Evolutionary conservation across 2,329 filamentous ascomycete species (phyloP).

Genomic region (Colletotrichum scovillei): DNA sequence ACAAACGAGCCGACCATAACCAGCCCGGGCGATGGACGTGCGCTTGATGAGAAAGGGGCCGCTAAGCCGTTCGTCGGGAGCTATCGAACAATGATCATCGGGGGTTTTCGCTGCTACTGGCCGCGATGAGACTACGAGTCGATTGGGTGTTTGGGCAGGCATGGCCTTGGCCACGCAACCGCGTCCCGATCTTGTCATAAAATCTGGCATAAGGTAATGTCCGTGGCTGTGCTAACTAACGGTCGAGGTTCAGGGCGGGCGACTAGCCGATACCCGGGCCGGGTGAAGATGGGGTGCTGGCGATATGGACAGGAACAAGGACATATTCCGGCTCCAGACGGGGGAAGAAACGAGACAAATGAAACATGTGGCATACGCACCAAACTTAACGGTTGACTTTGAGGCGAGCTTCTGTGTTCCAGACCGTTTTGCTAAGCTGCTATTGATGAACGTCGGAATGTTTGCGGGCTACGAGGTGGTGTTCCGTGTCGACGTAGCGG

Average conservation of each 20-base stretch:
- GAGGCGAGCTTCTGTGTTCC: neutral
- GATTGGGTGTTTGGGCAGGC: conserved; percentile 25
- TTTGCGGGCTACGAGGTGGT: neutral
- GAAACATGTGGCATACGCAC: neutral
- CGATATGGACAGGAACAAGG: neutral
- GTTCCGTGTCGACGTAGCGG: conserved; percentile 1
- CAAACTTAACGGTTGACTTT: neutral
- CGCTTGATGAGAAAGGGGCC: conserved; percentile 27
- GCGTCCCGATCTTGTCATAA: conserved; percentile 31
- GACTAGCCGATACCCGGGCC: conserved; percentile 3
- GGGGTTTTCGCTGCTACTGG: conserved; percentile 31
- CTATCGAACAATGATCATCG: conserved; percentile 34
- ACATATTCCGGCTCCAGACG: neutral
- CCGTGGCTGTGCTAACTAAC: conserved; percentile 15
- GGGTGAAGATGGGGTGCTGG: neutral
- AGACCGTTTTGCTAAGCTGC: neutral
- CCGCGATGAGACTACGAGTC: conserved; percentile 13
- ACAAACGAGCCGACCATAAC: conserved; percentile 26
- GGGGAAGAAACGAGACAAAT: neutral
- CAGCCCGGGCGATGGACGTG: conserved; percentile 20
- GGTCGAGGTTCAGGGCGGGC: neutral
- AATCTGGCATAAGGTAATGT: conserved; percentile 31
- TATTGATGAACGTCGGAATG: neutral
- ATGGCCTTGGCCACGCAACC: conserved; percentile 34
- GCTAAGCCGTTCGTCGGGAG: conserved; percentile 30